Percentiles rank a stretch among this genome's conserved stretches.
phyloP scores from a whole-genome alignment of 2,329 filamentous ascomycete genomes.

The Scedosporium boydii region DNA sequence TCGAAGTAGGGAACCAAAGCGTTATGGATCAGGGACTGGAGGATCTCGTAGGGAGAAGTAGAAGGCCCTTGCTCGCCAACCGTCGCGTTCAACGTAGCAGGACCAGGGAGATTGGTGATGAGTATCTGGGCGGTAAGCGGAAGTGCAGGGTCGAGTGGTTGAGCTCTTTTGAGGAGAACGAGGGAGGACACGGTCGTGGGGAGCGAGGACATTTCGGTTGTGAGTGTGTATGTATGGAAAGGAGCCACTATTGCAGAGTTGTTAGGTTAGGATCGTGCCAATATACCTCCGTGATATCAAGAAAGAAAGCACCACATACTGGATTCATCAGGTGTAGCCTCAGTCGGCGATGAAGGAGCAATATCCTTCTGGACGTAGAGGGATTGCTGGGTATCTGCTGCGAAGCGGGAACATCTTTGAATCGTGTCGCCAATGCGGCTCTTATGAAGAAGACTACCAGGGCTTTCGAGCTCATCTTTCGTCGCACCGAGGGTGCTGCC shows the following conservation, averaged over 20 bases:
- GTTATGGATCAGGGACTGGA: conserved; percentile 86
- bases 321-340: conserved; percentile 36
- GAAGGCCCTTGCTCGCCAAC: conserved; percentile 62
- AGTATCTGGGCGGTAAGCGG: conserved; percentile 84
- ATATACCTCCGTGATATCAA: neutral
- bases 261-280: conserved; percentile 16
- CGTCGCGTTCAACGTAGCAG: conserved; percentile 57
- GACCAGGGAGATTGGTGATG: conserved; percentile 83
- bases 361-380: conserved; percentile 87
- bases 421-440: conserved; percentile 67
- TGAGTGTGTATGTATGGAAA: conserved; percentile 67
- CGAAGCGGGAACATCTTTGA: conserved; percentile 80
- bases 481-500: conserved; percentile 66
- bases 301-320: conserved; percentile 23
- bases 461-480: conserved; percentile 66
- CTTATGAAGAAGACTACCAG: conserved; percentile 74
- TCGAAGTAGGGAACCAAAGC: conserved; percentile 95
- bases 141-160: conserved; percentile 73
- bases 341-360: conserved; percentile 39
- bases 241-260: conserved; percentile 24
- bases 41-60: conserved; percentile 79
- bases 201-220: conserved; percentile 71
- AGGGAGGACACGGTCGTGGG: conserved; percentile 77
- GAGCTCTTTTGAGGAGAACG: conserved; percentile 80
- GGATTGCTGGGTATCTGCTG: conserved; percentile 75